Evolutionary conservation across 371 early-diverging fungal species (phyloP), one percentile per base, ranked within the genome.

Genomic region (Phascolomyces articulosus): DNA sequence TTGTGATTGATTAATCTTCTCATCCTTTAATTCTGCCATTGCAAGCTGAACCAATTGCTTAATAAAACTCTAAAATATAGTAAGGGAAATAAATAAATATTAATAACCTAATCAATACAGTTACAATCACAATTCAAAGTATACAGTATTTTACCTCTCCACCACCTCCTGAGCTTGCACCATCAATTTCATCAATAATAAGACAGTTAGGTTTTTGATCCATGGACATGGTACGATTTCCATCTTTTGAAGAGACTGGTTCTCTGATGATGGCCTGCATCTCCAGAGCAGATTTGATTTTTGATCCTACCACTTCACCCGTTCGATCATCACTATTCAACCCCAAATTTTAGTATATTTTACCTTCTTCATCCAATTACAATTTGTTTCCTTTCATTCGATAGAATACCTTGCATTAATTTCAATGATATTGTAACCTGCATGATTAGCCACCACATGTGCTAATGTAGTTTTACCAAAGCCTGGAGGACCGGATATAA

Each of bases 401-500:
- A n/a, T 15, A 48, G 10, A 31, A n/a, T 79, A 90, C 93, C 95
- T 96, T 4, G 99, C 99, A 79, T 99, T 99, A 72, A 99, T 91
- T 80, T 99, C 99, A 20, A 98, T 78, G 3, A 93, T 75, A 49
- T 93, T 87, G 70, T 98, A 95, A 1, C 97, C 97, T n/a, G 93
- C 88, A 66, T 96, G 96, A 48, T 85, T 83, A 0, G 98, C 98
- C 49, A 95, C 86, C 1, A 99, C 89, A 74, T 98, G 96, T 0
- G 98, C 99, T 66, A 99, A 79, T 0, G 99, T 98, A 0, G 99
- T 99, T 74, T 99, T 99, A 61, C 99, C 99, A 56, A 97, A 84
- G 0, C 99, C 99, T 1, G 99, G 97, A 20, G 96, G 93, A 0
- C 99, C 99, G 7, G 95, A 86, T 23, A 99, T 66, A n/a, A 99